A percentile compares a stretch with the other conserved stretches of the same genome.
These are phyloP conservation scores for Dichomitus squalens DNA, from an alignment of 1,284 basidiomycete genomes.

Conservation along the genomic window DNA sequence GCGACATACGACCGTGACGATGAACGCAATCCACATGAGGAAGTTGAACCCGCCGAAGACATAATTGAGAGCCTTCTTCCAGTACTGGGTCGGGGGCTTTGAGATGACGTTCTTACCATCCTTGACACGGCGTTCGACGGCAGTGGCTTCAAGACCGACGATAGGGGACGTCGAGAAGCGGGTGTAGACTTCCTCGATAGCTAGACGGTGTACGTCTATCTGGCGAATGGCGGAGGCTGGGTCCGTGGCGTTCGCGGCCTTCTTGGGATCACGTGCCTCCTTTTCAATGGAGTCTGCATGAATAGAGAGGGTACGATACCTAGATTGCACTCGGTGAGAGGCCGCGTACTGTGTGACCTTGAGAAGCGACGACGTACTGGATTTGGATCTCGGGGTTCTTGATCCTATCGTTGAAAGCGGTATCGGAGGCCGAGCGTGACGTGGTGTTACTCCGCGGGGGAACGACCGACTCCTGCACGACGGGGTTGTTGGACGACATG, in stretches of 20 bases:
- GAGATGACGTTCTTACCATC: constrained; percentile 53
- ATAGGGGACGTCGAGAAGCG: constrained; percentile 46
- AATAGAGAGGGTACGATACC: constrained; percentile 47
- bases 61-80: constrained; percentile 52
- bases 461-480: not conserved
- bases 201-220: constrained; percentile 51
- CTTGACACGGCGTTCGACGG: constrained; percentile 42
- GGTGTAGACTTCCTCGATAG: constrained; percentile 42
- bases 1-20: constrained; percentile 44
- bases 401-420: not conserved
- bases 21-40: constrained; percentile 53
- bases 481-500: not conserved
- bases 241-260: constrained; percentile 29
- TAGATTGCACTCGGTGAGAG: constrained; percentile 9
- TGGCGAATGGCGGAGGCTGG: constrained; percentile 42
- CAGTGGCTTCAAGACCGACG: constrained; percentile 46
- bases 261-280: constrained; percentile 24
- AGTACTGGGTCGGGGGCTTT: constrained; percentile 48
- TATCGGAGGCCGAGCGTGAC: not conserved
- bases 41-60: constrained; percentile 58
- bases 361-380: constrained; percentile 12
- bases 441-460: not conserved
- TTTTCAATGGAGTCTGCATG: constrained; percentile 34
- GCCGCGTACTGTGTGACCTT: not conserved
- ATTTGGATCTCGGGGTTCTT: constrained; percentile 22